A percentile compares a stretch with the other conserved stretches of the same genome.
Conservation (phyloP, 306 rosid species). For the Dalbergia cochinchinensis region DNA sequence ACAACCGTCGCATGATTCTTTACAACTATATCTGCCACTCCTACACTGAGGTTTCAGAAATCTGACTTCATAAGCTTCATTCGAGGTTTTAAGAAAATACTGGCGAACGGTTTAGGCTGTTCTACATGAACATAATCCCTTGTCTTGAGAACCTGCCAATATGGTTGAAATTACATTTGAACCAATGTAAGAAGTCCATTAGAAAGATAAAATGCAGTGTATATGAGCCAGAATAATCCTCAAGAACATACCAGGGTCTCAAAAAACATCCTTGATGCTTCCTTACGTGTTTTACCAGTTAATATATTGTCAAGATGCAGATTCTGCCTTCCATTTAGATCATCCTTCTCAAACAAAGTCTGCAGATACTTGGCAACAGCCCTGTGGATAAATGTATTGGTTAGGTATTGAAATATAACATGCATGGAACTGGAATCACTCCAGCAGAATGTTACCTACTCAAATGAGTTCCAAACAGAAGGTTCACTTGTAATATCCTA, state of each 20-base stretch:
- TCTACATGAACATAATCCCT: constrained; percentile 93
- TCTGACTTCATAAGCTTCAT: constrained; percentile 86
- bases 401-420: constrained; percentile 33
- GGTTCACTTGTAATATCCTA: constrained; percentile 15
- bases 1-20: constrained; percentile 52
- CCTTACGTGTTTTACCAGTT: constrained; percentile 58
- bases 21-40: constrained; percentile 65
- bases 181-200: constrained; percentile 24
- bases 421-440: not conserved
- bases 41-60: constrained; percentile 73
- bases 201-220: not conserved
- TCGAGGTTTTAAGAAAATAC: constrained; percentile 72
- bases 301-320: constrained; percentile 78
- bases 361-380: constrained; percentile 98
- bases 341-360: constrained; percentile 80
- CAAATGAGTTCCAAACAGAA: constrained; percentile 28
- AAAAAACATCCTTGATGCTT: constrained; percentile 60
- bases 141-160: constrained; percentile 94
- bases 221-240: constrained; percentile 6
- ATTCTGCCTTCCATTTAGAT: constrained; percentile 65
- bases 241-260: constrained; percentile 67
- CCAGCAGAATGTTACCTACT: not conserved
- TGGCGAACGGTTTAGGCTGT: constrained; percentile 77
- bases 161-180: constrained; percentile 24
- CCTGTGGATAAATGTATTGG: constrained; percentile 51